Percentiles rank a stretch among this genome's conserved stretches.
phyloP scores from a whole-genome alignment of 805 yeast genomes.

The Saccharomyces jurei region DNA sequence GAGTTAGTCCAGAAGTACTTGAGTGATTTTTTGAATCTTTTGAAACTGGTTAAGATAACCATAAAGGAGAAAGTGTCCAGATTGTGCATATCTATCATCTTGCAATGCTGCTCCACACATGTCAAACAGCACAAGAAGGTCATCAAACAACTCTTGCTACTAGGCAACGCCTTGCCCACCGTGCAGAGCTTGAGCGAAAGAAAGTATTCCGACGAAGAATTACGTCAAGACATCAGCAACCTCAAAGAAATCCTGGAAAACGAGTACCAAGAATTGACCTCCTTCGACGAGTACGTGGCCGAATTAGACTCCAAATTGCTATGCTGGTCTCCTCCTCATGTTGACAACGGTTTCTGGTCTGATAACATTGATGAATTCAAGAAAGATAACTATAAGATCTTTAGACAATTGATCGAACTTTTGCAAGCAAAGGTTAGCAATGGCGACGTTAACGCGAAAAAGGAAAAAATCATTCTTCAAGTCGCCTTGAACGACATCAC shows the following conservation, averaged over 20 bases:
- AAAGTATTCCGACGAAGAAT: conserved; percentile 92
- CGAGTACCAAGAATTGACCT: conserved; percentile 71
- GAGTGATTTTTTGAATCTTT: conserved; percentile 36
- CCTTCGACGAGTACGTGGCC: conserved; percentile 83
- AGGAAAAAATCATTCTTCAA: conserved; percentile 38
- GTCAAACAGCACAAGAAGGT: conserved; percentile 36
- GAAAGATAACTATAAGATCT: conserved; percentile 64
- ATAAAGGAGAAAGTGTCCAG: conserved; percentile 90
- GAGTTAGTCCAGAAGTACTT: conserved; percentile 49
- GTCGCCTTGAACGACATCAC: conserved; percentile 64
- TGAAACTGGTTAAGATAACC: conserved; percentile 61
- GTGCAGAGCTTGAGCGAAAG: conserved; percentile 67
- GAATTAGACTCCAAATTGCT: conserved; percentile 75
- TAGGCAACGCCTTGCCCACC: conserved; percentile 66
- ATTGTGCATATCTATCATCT: conserved; percentile 65
- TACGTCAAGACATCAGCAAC: conserved; percentile 58
- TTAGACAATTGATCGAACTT: conserved; percentile 51
- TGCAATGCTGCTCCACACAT: conserved; percentile 44
- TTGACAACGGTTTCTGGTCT: conserved; percentile 81
- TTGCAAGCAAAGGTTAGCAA: conserved; percentile 33
- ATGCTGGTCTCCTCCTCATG: conserved; percentile 89
- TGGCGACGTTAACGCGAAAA: conserved; percentile 29
- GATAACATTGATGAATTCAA: conserved; percentile 73
- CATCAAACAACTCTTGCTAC: conserved; percentile 59
- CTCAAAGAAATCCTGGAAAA: conserved; percentile 57